These are phyloP conservation scores for Rhazya stricta DNA, from an alignment of 257 asterid species.

Conservation along the genomic window DNA sequence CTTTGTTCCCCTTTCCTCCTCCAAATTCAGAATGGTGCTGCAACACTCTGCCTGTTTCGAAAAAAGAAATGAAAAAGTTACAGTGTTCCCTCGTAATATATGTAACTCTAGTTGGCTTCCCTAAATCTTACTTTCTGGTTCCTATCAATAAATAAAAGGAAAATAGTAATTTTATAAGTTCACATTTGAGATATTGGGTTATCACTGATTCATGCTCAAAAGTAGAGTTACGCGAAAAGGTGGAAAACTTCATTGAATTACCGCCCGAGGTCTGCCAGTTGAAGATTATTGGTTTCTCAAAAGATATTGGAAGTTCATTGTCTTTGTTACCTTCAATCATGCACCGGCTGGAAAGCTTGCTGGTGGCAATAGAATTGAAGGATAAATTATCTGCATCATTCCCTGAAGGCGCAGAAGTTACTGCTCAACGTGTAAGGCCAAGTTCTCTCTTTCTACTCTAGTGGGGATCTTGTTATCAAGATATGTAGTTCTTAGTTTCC, in stretches of 20 bases:
- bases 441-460: slow-evolving; percentile 8
- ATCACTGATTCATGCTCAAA: slow-evolving; percentile 21
- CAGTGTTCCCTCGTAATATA: background rate
- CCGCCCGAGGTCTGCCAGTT: slow-evolving; percentile 95
- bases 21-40: background rate
- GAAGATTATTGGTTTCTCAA: slow-evolving; percentile 92
- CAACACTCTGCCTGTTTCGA: too few species aligned
- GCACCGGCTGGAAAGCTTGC: slow-evolving; percentile 85
- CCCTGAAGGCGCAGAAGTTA: slow-evolving; percentile 74
- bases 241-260: slow-evolving; percentile 81
- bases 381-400: slow-evolving; percentile 61
- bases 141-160: background rate
- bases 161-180: background rate
- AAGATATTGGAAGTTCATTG: slow-evolving; percentile 90
- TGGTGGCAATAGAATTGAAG: slow-evolving; percentile 84
- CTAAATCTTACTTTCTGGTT: background rate
- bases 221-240: slow-evolving; percentile 63
- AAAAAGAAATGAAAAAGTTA: too few species aligned
- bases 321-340: slow-evolving; percentile 87
- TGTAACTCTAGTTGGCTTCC: background rate
- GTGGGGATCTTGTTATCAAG: background rate
- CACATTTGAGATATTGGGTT: slow-evolving; percentile 20
- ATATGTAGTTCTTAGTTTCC: slow-evolving; percentile 4
- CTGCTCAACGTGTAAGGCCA: slow-evolving; percentile 57
- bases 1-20: background rate